Evolutionary conservation across 2,329 filamentous ascomycete species (phyloP).

Genomic region (Apiospora aurea): DNA sequence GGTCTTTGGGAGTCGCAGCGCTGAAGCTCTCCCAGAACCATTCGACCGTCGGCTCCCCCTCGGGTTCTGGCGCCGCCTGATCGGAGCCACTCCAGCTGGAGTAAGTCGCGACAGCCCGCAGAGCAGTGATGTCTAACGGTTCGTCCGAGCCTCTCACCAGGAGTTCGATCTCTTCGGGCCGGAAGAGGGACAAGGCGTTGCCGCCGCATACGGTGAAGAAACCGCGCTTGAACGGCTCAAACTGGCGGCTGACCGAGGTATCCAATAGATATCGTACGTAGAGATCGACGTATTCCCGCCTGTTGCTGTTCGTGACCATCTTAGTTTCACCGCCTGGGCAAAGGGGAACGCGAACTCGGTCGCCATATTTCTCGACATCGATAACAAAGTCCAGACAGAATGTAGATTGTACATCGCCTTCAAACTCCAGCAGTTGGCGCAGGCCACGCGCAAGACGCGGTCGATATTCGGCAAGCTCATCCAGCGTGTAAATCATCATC

Average conservation of each 20-base stretch:
- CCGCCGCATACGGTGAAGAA: constrained; percentile 93
- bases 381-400: constrained; percentile 86
- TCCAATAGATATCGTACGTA: constrained; percentile 85
- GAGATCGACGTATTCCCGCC: constrained; percentile 84
- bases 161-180: constrained; percentile 90
- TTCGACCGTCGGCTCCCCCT: constrained; percentile 69
- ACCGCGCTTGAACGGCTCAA: constrained; percentile 91
- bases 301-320: constrained; percentile 83
- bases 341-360: constrained; percentile 70
- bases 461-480: constrained; percentile 83
- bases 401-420: constrained; percentile 81
- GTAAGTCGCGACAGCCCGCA: constrained; percentile 80
- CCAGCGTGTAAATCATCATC: constrained; percentile 75
- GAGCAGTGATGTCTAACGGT: constrained; percentile 75
- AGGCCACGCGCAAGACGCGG: constrained; percentile 79
- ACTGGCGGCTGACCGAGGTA: constrained; percentile 78
- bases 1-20: constrained; percentile 68
- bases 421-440: constrained; percentile 78
- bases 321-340: constrained; percentile 75
- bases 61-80: constrained; percentile 50
- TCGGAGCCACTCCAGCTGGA: constrained; percentile 70
- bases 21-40: constrained; percentile 93
- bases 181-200: constrained; percentile 85
- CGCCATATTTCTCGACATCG: constrained; percentile 79
- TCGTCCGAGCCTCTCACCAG: constrained; percentile 87